These are phyloP conservation scores for Ophiostoma ulmi DNA, from an alignment of 2,329 filamentous ascomycete genomes.

Conservation along the genomic window DNA sequence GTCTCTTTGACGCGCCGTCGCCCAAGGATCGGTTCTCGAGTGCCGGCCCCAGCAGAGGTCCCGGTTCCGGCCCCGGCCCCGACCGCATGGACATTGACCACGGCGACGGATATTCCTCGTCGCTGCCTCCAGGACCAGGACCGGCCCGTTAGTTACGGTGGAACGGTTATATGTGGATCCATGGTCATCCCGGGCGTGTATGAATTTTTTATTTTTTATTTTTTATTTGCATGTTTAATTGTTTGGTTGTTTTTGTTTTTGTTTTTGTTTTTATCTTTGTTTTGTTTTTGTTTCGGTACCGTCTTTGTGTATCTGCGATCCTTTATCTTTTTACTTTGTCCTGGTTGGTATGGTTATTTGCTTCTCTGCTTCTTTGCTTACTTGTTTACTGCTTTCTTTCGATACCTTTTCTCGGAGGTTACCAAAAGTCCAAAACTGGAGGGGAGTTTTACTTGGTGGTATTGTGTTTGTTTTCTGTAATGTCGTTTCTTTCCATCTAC, in stretches of 20 bases:
- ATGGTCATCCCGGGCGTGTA: background rate
- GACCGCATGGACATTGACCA: slow-evolving; percentile 23
- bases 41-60: background rate
- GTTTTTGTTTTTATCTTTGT: background rate
- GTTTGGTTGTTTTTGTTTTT: background rate
- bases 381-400: background rate
- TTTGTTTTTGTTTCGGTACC: background rate
- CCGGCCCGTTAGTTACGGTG: slow-evolving; percentile 9
- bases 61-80: background rate
- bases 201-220: background rate
- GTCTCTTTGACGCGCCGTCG: slow-evolving; percentile 19
- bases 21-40: background rate
- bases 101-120: background rate
- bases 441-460: slow-evolving; percentile 5
- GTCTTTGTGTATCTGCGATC: background rate
- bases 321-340: background rate
- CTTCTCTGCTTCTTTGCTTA: background rate
- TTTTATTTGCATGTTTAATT: background rate
- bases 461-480: background rate
- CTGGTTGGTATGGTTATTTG: background rate
- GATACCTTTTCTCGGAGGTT: slow-evolving; percentile 2
- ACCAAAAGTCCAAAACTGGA: slow-evolving; percentile 13
- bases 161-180: background rate
- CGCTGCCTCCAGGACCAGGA: background rate
- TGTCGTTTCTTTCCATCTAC: background rate